phyloP scores from a whole-genome alignment of 768 basidiomycete species.

The Russula sp. region DNA sequence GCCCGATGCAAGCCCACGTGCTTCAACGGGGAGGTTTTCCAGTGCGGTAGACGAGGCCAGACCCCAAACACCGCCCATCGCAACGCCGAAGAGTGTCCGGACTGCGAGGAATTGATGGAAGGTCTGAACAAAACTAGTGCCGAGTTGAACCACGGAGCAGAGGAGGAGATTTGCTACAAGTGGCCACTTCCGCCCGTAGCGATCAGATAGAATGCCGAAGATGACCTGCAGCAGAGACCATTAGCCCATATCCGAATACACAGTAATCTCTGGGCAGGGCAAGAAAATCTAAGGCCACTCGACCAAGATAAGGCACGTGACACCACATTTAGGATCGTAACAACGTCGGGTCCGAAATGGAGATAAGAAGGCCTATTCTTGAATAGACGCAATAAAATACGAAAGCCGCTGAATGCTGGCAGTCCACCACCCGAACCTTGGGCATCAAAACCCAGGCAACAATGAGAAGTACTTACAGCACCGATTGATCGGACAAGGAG shows the following conservation, averaged over 20 bases:
- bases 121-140: constrained; percentile 71
- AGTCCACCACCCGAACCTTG: not conserved
- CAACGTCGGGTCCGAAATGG: not conserved
- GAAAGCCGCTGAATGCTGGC: not conserved
- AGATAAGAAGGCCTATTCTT: not conserved
- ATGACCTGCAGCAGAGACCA: constrained; percentile 35
- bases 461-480: constrained; percentile 37
- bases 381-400: not conserved
- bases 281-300: not conserved
- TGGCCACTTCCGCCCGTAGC: constrained; percentile 93
- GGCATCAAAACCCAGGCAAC: not conserved
- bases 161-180: constrained; percentile 69
- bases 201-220: constrained; percentile 81
- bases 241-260: not conserved
- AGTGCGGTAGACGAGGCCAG: constrained; percentile 73
- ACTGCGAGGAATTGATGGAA: constrained; percentile 75
- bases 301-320: not conserved
- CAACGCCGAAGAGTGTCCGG: constrained; percentile 77
- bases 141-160: constrained; percentile 66
- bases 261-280: not conserved
- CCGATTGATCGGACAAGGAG: constrained; percentile 83
- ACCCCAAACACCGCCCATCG: constrained; percentile 90
- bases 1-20: constrained; percentile 79
- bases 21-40: constrained; percentile 82
- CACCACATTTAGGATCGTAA: not conserved